phyloP scores from a whole-genome alignment of 2,329 filamentous ascomycete genomes.

The Myriangium duriaei region DNA sequence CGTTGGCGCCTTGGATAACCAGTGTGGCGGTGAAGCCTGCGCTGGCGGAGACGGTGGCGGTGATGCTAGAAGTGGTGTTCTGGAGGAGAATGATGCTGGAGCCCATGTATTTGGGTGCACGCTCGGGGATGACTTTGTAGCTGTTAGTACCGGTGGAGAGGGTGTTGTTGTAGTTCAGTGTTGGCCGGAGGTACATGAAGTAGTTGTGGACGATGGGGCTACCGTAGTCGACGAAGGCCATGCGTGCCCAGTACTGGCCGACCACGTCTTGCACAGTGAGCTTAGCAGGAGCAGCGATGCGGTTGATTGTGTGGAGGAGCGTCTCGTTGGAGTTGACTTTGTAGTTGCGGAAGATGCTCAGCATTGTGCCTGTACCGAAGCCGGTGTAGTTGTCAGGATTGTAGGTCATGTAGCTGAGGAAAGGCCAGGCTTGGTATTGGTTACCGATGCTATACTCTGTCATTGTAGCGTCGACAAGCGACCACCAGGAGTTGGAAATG shows the following conservation, averaged over 20 bases:
- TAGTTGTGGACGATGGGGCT: slow-evolving; percentile 29
- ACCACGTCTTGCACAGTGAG: slow-evolving; percentile 30
- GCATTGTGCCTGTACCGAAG: slow-evolving; percentile 15
- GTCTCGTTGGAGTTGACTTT: slow-evolving; percentile 36
- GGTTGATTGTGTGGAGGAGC: slow-evolving; percentile 35
- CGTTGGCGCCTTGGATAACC: slow-evolving; percentile 24
- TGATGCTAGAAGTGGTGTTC: slow-evolving; percentile 21
- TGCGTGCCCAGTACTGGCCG: slow-evolving; percentile 40
- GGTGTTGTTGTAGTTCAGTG: slow-evolving; percentile 33
- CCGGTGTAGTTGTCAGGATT: slow-evolving; percentile 33
- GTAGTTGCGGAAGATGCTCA: slow-evolving; percentile 30
- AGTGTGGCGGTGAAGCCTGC: slow-evolving; percentile 31
- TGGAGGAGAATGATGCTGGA: slow-evolving; percentile 36
- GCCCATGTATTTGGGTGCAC: slow-evolving; percentile 38
- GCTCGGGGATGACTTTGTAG: slow-evolving; percentile 32
- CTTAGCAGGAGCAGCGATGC: slow-evolving; percentile 18
- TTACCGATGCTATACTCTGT: slow-evolving; percentile 26
- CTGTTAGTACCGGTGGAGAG: slow-evolving; percentile 24
- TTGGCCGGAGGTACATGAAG: slow-evolving; percentile 26
- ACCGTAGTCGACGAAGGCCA: slow-evolving; percentile 41
- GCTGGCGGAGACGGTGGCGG: slow-evolving; percentile 23
- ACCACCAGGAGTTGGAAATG: slow-evolving; percentile 37
- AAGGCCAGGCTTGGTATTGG: slow-evolving; percentile 42
- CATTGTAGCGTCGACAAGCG: slow-evolving; percentile 32
- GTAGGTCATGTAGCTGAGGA: slow-evolving; percentile 36